A percentile compares a stretch with the other conserved stretches of the same genome.
These are phyloP conservation scores for Davidsoniella virescens DNA, from an alignment of 2,329 filamentous ascomycete species.

Conservation along the genomic window DNA sequence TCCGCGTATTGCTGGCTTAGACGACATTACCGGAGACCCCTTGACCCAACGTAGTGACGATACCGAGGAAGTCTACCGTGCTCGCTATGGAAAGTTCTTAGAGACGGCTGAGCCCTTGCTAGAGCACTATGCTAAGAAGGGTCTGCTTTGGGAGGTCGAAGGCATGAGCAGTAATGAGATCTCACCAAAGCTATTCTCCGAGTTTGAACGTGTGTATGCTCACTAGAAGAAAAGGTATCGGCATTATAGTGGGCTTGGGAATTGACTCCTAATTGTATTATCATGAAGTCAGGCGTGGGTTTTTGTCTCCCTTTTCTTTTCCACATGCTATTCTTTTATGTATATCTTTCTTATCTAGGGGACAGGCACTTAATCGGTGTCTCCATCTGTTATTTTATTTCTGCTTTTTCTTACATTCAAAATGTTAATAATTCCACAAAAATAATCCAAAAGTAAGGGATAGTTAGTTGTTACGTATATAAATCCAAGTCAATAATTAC, in stretches of 20 bases:
- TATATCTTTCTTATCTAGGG: neutral
- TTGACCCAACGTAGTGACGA: slow-evolving; percentile 76
- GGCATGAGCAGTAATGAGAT: slow-evolving; percentile 92
- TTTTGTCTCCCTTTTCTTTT: neutral
- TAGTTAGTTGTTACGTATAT: too few species aligned
- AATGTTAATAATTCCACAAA: too few species aligned
- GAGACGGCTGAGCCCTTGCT: slow-evolving; percentile 74
- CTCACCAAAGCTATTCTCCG: slow-evolving; percentile 67
- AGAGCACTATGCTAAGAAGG: slow-evolving; percentile 73
- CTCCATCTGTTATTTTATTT: neutral
- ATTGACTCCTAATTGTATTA: too few species aligned
- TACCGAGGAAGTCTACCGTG: slow-evolving; percentile 68
- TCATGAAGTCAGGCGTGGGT: neutral
- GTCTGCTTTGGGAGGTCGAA: slow-evolving; percentile 71
- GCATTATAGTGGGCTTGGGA: neutral
- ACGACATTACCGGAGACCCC: slow-evolving; percentile 81
- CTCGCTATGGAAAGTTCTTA: slow-evolving; percentile 66
- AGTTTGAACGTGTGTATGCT: slow-evolving; percentile 45
- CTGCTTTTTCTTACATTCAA: neutral
- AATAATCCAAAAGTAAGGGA: too few species aligned
- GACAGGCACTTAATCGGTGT: too few species aligned
- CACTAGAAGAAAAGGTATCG: neutral
- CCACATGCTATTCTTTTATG: neutral
- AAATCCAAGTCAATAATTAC: too few species aligned
- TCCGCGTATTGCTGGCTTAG: slow-evolving; percentile 61